Conservation (phyloP, 768 basidiomycete genomes). For the Termitomyces bulborhizus region DNA sequence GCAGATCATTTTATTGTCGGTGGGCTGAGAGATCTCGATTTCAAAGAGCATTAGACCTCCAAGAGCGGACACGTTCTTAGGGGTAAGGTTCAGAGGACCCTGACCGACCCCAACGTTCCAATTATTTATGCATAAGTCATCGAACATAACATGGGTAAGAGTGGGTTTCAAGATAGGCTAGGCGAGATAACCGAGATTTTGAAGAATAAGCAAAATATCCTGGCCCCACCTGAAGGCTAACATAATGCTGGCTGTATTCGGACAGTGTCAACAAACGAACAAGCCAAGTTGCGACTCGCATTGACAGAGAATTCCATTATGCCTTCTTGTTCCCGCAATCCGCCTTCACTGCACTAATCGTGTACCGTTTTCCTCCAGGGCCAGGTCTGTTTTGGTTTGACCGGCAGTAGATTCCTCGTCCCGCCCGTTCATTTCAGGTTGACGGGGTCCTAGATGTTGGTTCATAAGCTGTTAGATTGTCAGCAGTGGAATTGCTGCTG, state of each 20-base stretch:
- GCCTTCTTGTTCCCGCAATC: not conserved
- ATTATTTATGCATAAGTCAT: not conserved
- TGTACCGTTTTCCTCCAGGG: too few species aligned
- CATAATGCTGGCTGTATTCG: conserved; percentile 8
- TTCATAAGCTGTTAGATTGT: too few species aligned
- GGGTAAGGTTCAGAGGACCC: not conserved
- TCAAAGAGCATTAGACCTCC: conserved; percentile 18
- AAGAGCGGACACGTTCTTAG: not conserved
- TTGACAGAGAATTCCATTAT: conserved; percentile 16
- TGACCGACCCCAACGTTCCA: not conserved
- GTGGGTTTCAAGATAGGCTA: conserved; percentile 4
- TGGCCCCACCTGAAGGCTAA: not conserved
- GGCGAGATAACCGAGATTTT: not conserved
- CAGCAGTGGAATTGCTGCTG: too few species aligned
- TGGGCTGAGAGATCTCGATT: conserved; percentile 11
- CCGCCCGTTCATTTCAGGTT: too few species aligned
- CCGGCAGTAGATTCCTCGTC: too few species aligned
- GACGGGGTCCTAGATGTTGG: too few species aligned
- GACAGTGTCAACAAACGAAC: conserved; percentile 12
- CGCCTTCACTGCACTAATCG: not conserved
- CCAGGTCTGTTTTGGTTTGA: too few species aligned
- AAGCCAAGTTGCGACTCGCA: conserved; percentile 17
- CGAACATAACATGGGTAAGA: not conserved
- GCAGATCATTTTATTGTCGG: conserved; percentile 13
- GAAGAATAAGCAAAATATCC: not conserved